Percentiles rank a stretch among this genome's conserved stretches.
These are phyloP conservation scores for Globisporangium okanoganense DNA, from an alignment of 352 stramenopile species.

Conservation along the genomic window DNA sequence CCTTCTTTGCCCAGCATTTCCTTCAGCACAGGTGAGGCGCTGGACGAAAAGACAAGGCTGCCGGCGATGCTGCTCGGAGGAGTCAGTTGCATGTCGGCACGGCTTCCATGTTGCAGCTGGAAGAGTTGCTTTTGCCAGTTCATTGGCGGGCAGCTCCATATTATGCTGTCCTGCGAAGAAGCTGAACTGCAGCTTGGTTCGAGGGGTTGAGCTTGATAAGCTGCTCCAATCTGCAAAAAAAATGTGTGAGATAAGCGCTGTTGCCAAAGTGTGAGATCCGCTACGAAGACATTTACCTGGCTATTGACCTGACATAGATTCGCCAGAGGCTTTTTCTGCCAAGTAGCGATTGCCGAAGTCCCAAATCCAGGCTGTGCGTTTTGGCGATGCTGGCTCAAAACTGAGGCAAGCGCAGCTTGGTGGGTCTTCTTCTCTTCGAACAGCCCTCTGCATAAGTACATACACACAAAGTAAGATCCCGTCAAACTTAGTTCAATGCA, in stretches of 20 bases:
- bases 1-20: background rate
- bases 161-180: constrained; percentile 40
- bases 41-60: background rate
- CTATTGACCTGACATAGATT: background rate
- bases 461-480: background rate
- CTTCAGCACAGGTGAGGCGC: background rate
- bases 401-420: too few relatives aligned
- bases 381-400: too few relatives aligned
- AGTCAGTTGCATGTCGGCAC: background rate
- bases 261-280: too few relatives aligned
- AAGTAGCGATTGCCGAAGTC: too few relatives aligned
- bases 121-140: constrained; percentile 41
- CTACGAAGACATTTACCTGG: background rate
- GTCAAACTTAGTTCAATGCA: background rate
- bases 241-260: background rate
- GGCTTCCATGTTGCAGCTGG: constrained; percentile 12
- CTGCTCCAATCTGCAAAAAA: background rate
- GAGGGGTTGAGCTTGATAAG: background rate
- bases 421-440: too few relatives aligned
- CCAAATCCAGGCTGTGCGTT: too few relatives aligned
- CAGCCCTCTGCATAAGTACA: too few relatives aligned
- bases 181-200: constrained; percentile 2
- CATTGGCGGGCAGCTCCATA: constrained; percentile 27
- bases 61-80: background rate
- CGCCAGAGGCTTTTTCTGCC: too few relatives aligned